These are phyloP conservation scores for Dunaliella primolecta DNA, from an alignment of 139 green algal species.

Conservation along the genomic window DNA sequence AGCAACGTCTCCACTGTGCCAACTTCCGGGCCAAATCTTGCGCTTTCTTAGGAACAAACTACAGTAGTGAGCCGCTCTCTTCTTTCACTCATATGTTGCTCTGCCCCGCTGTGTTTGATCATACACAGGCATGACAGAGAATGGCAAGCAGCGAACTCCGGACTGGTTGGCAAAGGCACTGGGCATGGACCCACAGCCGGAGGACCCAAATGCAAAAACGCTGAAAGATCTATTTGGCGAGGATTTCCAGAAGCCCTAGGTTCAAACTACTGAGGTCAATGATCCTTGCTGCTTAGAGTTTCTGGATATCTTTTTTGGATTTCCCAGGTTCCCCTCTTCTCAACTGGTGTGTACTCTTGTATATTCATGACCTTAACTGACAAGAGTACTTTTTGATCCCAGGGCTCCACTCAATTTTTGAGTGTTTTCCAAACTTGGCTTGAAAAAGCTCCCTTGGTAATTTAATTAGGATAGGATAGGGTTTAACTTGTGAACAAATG, in stretches of 20 bases:
- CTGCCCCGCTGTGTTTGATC: too few species aligned
- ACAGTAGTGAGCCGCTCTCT: too few species aligned
- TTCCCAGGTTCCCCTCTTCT: not conserved
- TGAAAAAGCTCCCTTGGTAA: not conserved
- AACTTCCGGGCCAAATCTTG: not conserved
- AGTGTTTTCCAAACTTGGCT: not conserved
- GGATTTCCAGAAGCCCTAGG: not conserved
- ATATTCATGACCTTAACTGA: not conserved
- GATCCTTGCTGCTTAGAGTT: too few species aligned
- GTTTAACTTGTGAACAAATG: too few species aligned
- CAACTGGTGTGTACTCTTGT: not conserved
- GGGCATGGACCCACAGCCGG: slow-evolving; percentile 30
- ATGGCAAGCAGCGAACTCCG: slow-evolving; percentile 49
- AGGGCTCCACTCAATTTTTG: too few species aligned
- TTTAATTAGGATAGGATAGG: too few species aligned
- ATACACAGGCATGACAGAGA: slow-evolving; percentile 29
- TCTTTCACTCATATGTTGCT: too few species aligned
- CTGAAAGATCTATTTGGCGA: slow-evolving; percentile 21
- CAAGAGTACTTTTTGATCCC: too few species aligned
- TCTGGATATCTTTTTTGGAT: not conserved
- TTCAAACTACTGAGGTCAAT: not conserved
- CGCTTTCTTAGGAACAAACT: not conserved
- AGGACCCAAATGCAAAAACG: slow-evolving; percentile 4
- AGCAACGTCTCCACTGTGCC: not conserved
- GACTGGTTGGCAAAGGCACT: slow-evolving; percentile 60